Evolutionary conservation across 2,329 filamentous ascomycete species (phyloP), one percentile per base, ranked within the genome.

Genomic region (Colletotrichum salicis): DNA sequence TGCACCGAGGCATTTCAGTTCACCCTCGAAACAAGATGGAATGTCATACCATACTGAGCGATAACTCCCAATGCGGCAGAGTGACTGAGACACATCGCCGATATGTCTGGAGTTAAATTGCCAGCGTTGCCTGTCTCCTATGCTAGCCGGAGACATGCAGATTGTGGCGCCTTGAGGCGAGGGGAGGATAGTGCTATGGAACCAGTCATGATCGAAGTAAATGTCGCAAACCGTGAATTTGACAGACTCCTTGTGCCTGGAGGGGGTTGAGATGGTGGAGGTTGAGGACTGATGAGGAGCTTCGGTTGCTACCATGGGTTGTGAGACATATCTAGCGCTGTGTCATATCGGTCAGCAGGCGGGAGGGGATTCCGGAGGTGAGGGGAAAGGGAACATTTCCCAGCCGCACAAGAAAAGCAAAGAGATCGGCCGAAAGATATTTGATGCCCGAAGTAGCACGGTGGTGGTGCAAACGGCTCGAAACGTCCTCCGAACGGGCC

Each of bases 91-190:
- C 55, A 56, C 8, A 6, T 54, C 19, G 55, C n/a, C 29, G 45
- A 24, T 12, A 48, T 15, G 15, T 15, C 33, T 52, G 13, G 41
- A 29, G n/a, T n/a, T 10, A 35, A 29, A 13, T 8, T 24, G 31
- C 41, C 33, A 19, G 1, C 4, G 27, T 22, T 48, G 41, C 41
- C 41, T 48, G 19, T 45, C 19, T 37, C n/a, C 45, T 41, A 12
- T 19, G 11, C 33, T 15, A 52, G 22, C 67, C 67, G 35, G 55
- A 60, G 35, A 70, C 35, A 70, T 55, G 62, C 67, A 66, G 41
- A 13, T 64, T 24, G 61, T 37, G 51, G 48, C 56, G 56, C 55
- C 45, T 33, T 27, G 55, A 12, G 35, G 55, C 41, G 61, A 29
- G 60, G 51, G 37, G 70, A 22, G 37, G 7, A 31, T 6, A 29